Base-by-base conservation (phyloP, 192 early-diverging fungal genomes). In the Rhizoclosmatium globosum region DNA sequence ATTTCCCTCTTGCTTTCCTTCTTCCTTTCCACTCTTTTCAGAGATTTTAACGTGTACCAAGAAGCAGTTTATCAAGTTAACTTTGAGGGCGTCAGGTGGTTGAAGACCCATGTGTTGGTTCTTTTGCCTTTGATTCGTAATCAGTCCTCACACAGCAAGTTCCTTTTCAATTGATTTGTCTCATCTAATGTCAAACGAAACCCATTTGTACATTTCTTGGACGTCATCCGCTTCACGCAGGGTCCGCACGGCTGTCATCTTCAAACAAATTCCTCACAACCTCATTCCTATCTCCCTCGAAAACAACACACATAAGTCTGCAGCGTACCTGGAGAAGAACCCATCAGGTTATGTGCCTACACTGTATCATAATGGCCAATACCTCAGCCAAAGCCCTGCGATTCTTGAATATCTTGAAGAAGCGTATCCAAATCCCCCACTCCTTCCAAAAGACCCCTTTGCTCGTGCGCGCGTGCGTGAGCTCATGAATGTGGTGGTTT, bases 221-320 rank as follows among this genome's bases (percentile, higher is more conserved):
- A 89, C 94, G 31, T 95, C 94, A 39, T 91, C 90, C 47, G 92
- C 89, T 66, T 89, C 93, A 3, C 94, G 91, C 82, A 90, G 96
- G 70, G 92, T 97, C 23, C 84, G 94, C 38, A 21, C 60, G 7
- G 60, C 60, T 7, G 4, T 62, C 15, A 62, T 23, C 60, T 39
- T 31, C 60, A 62, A 62, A 39, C 15, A 23, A 9, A 62, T 62
- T 39, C 11, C 9, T 7, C 23, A 62, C 60, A 39, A 9, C 19
- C 7, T 23, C 60, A 23, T 62, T 4, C 60, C 60, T 39, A 39
- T 71, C 47, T 31, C 23, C 50, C 9, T 44, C 9, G 23, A 11
- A 11, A 71, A 48, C 19, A 38, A 15, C n/a, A 21, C 47, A 31
- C 69, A 71, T 17, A 71, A 71, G 38, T 7, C 41, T 39, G 44